Percentiles rank a stretch among this genome's conserved stretches.
Evolutionary conservation across 228 moss, liverwort and hornwort species (phyloP).

Genomic region (Sphagnum fallax): DNA sequence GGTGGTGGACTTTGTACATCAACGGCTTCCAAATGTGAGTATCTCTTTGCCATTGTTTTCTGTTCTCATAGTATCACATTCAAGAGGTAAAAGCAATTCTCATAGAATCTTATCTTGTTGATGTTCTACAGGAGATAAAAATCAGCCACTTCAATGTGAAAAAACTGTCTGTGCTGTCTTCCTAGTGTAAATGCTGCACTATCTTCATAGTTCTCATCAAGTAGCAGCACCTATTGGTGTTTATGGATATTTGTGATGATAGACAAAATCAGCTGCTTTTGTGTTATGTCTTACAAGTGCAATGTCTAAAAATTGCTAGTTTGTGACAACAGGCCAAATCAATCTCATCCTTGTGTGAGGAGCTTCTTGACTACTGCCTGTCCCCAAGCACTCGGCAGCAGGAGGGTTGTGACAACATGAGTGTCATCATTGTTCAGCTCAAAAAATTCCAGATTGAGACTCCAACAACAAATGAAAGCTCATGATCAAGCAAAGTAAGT

Average conservation of each 20-base stretch:
- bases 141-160: too few species aligned
- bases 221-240: too few species aligned
- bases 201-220: too few species aligned
- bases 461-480: slow-evolving; percentile 29
- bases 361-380: slow-evolving; percentile 42
- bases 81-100: too few species aligned
- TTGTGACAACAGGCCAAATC: slow-evolving; percentile 19
- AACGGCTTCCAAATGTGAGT: slow-evolving; percentile 32
- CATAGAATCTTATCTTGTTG: too few species aligned
- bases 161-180: too few species aligned
- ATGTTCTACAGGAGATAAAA: too few species aligned
- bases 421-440: slow-evolving; percentile 50
- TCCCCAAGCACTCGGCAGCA: slow-evolving; percentile 26
- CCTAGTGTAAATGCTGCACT: too few species aligned
- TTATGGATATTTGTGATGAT: too few species aligned
- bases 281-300: too few species aligned
- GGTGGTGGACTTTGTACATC: slow-evolving; percentile 44
- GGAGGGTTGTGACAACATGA: slow-evolving; percentile 62
- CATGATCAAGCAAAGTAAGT: slow-evolving; percentile 8
- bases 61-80: neutral
- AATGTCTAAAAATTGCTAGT: too few species aligned
- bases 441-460: slow-evolving; percentile 20
- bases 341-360: slow-evolving; percentile 38
- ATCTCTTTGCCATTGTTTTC: neutral
- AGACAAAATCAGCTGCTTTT: too few species aligned